These are phyloP conservation scores for Croton setiger DNA, from an alignment of 441 rosid species.

Conservation along the genomic window DNA sequence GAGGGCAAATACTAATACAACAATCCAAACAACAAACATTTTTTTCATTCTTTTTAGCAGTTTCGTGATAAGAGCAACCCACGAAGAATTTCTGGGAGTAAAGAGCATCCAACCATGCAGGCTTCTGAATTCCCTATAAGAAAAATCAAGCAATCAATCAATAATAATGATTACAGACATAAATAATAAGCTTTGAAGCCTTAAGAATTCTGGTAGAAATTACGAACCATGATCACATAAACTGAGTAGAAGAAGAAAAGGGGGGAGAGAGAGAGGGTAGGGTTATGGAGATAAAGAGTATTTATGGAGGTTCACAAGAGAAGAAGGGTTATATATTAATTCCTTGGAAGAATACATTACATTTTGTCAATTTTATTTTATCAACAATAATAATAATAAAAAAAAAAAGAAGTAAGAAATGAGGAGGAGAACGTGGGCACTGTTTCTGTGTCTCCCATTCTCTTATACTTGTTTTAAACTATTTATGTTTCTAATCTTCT, in stretches of 20 bases:
- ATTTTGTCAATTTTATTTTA: slow-evolving; percentile 27
- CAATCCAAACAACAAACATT: slow-evolving; percentile 91
- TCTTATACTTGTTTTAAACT: slow-evolving; percentile 33
- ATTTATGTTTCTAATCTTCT: slow-evolving; percentile 43
- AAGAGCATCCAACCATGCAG: slow-evolving; percentile 95
- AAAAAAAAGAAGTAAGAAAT: slow-evolving; percentile 21
- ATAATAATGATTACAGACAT: too few relatives aligned
- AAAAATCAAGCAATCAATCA: background rate
- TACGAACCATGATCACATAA: slow-evolving; percentile 56
- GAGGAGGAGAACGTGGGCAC: slow-evolving; percentile 82
- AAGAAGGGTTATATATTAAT: slow-evolving; percentile 42
- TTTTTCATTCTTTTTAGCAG: slow-evolving; percentile 85
- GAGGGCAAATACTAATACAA: slow-evolving; percentile 89
- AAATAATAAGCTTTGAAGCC: too few relatives aligned
- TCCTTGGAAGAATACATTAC: slow-evolving; percentile 46
- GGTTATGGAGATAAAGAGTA: slow-evolving; percentile 41
- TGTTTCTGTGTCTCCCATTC: slow-evolving; percentile 85
- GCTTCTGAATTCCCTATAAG: slow-evolving; percentile 69
- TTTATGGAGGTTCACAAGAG: slow-evolving; percentile 74
- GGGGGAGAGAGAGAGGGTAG: slow-evolving; percentile 24
- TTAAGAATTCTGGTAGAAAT: background rate
- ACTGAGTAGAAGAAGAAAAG: slow-evolving; percentile 12
- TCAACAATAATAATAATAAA: background rate
- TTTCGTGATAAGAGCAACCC: slow-evolving; percentile 71
- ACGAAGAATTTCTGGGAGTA: slow-evolving; percentile 75